These are phyloP conservation scores for Phoenix roebelenii DNA, from an alignment of 176 grass and related monocot genomes.

Conservation along the genomic window DNA sequence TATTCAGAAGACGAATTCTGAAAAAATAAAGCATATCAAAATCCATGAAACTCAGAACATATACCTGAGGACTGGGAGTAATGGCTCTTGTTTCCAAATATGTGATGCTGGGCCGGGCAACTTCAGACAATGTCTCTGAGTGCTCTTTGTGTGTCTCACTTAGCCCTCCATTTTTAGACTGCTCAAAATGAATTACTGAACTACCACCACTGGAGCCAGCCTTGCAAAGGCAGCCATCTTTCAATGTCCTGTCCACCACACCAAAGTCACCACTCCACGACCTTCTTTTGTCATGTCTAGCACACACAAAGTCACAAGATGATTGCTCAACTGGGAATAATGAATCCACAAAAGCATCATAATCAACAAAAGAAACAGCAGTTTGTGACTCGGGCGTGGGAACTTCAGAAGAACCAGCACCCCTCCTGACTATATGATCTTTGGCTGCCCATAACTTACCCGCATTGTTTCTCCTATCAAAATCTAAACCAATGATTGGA, in stretches of 20 bases:
- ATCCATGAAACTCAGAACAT: constrained; percentile 1
- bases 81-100: constrained; percentile 23
- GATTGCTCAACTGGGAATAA: constrained; percentile 11
- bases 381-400: constrained; percentile 11
- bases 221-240: constrained; percentile 9
- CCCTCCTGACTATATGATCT: not conserved
- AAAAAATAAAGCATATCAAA: not conserved
- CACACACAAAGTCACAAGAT: constrained; percentile 11
- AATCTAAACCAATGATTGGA: constrained; percentile 19
- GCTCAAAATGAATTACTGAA: constrained; percentile 10
- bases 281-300: constrained; percentile 17
- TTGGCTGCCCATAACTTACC: not conserved
- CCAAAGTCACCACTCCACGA: constrained; percentile 25
- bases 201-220: constrained; percentile 8
- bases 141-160: constrained; percentile 18
- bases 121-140: constrained; percentile 20
- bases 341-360: constrained; percentile 7
- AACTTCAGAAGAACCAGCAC: constrained; percentile 22
- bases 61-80: constrained; percentile 32
- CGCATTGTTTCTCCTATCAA: not conserved
- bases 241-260: constrained; percentile 12
- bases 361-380: constrained; percentile 13
- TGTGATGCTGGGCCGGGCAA: constrained; percentile 17
- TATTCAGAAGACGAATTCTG: no score
- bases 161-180: constrained; percentile 19